Evolutionary conservation across 352 stramenopile genomes (phyloP), one percentile per base, ranked within the genome.

Genomic region (Peronospora destructor): DNA sequence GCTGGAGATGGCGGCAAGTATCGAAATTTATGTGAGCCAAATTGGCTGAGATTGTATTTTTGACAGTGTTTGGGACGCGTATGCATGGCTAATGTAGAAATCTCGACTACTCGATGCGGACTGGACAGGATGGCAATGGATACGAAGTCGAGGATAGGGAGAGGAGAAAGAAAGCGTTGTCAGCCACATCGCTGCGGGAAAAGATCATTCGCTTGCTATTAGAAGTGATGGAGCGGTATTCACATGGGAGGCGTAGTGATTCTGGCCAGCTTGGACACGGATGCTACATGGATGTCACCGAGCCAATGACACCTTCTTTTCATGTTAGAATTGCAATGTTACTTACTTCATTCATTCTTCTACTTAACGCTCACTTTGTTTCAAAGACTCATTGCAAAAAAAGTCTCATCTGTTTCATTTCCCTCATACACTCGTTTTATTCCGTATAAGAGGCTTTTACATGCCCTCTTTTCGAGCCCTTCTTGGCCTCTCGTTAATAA

Each of bases 231-330:
- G 76, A 4, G 66, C 63, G 4, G 69, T 68, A 13, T 88, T 87
- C 44, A 77, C 75, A 10, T 91, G 80, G 80, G 80, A n/a, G 80
- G 0, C 71, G 76, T 11, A 75, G 76, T 3, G 68, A 86, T 45
- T 56, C 62, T 6, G 80, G 80, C 7, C 80, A 87, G 44, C 66
- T 91, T 0, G 80, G 80, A 4, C 75, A 84, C 26, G 75, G 77
- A 4, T 75, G 58, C 14, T 73, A 57, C 44, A 85, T 86, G 73
- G 71, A 91, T 36, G 52, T 80, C 2, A 59, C 42, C 8, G 57
- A 73, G 7, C 79, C 79, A 2, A 81, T 64, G 48, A n/a, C n/a
- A n/a, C n/a, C n/a, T n/a, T n/a, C n/a, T n/a, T n/a, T n/a, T n/a
- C n/a, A n/a, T n/a, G n/a, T n/a, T n/a, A n/a, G n/a, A n/a, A n/a